A percentile compares a stretch with the other conserved stretches of the same genome.
Evolutionary conservation across 2,329 filamentous ascomycete species (phyloP).

Genomic region (Colletotrichum agaves): DNA sequence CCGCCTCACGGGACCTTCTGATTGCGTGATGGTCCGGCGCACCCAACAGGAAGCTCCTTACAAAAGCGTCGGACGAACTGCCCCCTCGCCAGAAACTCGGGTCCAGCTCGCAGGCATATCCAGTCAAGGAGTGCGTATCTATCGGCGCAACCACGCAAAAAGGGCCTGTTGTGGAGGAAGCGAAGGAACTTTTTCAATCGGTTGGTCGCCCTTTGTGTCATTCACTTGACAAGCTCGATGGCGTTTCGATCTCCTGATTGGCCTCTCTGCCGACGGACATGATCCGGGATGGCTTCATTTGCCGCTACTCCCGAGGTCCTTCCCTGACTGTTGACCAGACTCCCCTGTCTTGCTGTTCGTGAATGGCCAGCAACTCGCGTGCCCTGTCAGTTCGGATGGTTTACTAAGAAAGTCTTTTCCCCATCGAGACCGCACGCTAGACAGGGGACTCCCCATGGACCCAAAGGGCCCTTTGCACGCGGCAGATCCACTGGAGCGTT

Average conservation of each 20-base stretch:
- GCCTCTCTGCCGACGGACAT: neutral
- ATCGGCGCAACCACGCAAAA: neutral
- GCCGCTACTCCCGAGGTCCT: slow-evolving; percentile 29
- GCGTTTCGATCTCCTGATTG: slow-evolving; percentile 1
- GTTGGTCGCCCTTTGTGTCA: slow-evolving; percentile 24
- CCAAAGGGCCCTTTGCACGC: slow-evolving; percentile 35
- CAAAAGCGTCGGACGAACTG: slow-evolving; percentile 5
- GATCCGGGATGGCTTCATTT: slow-evolving; percentile 17
- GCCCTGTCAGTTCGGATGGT: slow-evolving; percentile 24
- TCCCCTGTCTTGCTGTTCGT: neutral
- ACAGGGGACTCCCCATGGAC: slow-evolving; percentile 16
- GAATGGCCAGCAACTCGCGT: slow-evolving; percentile 18
- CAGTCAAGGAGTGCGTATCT: neutral
- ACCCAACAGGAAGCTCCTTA: slow-evolving; percentile 15
- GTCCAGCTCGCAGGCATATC: slow-evolving; percentile 8
- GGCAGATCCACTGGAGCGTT: slow-evolving; percentile 17
- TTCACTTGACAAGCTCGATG: slow-evolving; percentile 20
- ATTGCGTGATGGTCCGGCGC: neutral
- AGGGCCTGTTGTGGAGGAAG: slow-evolving; percentile 4
- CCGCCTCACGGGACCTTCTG: slow-evolving; percentile 20
- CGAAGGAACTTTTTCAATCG: slow-evolving; percentile 29
- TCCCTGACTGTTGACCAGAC: slow-evolving; percentile 11
- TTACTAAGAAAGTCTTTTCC: slow-evolving; percentile 9
- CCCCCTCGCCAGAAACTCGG: slow-evolving; percentile 20
- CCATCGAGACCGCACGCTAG: slow-evolving; percentile 16